Evolutionary conservation across 192 early-diverging fungal species (phyloP).

Genomic region (Podila clonocystis): DNA sequence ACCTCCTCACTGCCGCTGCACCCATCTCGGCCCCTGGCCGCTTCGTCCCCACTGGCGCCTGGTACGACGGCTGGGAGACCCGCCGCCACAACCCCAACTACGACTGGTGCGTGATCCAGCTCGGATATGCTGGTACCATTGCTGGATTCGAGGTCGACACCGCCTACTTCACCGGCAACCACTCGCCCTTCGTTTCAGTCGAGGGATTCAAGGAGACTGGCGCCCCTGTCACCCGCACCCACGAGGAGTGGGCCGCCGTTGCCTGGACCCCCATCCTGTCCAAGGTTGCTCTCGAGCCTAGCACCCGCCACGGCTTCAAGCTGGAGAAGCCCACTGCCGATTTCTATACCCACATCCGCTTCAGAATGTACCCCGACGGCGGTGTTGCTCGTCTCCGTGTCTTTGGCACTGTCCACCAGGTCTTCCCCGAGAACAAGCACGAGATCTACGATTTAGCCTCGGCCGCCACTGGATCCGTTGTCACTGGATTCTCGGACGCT

Average conservation of each 20-base stretch:
- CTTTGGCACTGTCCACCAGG: slow-evolving; percentile 75
- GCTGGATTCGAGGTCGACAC: slow-evolving; percentile 92
- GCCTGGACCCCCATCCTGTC: slow-evolving; percentile 67
- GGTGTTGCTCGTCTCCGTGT: slow-evolving; percentile 84
- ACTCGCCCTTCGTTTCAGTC: slow-evolving; percentile 85
- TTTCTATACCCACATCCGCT: slow-evolving; percentile 58
- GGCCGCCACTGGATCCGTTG: slow-evolving; percentile 73
- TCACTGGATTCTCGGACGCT: slow-evolving; percentile 76
- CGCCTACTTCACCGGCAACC: slow-evolving; percentile 93
- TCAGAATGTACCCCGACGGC: slow-evolving; percentile 67
- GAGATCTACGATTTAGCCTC: slow-evolving; percentile 76
- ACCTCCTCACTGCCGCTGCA: slow-evolving; percentile 77
- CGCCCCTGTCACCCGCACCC: slow-evolving; percentile 22
- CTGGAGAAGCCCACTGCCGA: slow-evolving; percentile 57
- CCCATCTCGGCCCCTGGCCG: slow-evolving; percentile 71
- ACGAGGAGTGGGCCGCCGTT: slow-evolving; percentile 47
- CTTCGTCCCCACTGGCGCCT: slow-evolving; percentile 74
- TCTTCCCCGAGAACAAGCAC: slow-evolving; percentile 57
- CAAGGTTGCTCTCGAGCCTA: slow-evolving; percentile 78
- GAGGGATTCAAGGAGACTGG: slow-evolving; percentile 65
- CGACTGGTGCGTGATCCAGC: slow-evolving; percentile 87
- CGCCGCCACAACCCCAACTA: slow-evolving; percentile 86
- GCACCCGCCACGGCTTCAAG: slow-evolving; percentile 74
- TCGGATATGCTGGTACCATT: slow-evolving; percentile 86
- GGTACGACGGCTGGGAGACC: slow-evolving; percentile 96